Percentiles rank a stretch among this genome's conserved stretches.
phyloP scores from a whole-genome alignment of 2,329 filamentous ascomycete species.

The Cytospora mali region DNA sequence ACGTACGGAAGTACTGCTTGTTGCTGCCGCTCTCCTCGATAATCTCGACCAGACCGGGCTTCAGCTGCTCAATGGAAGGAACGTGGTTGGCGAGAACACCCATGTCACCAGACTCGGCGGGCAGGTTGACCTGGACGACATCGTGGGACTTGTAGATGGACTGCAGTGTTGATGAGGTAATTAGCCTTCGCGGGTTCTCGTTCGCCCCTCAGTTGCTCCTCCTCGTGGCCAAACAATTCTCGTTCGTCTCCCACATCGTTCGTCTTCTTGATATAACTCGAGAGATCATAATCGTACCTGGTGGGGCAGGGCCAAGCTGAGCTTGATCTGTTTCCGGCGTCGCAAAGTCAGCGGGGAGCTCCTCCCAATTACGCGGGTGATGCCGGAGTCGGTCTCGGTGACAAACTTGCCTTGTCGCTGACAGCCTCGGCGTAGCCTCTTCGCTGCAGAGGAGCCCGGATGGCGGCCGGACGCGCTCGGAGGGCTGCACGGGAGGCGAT shows the following conservation, averaged over 20 bases:
- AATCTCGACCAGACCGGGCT: conserved; percentile 92
- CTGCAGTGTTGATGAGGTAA: conserved; percentile 56
- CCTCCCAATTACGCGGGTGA: conserved; percentile 13
- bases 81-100: conserved; percentile 99
- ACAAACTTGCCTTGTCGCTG: conserved; percentile 70
- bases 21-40: conserved; percentile 84
- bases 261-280: neutral
- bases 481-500: conserved; percentile 82
- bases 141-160: conserved; percentile 69
- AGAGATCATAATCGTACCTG: conserved; percentile 71
- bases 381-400: conserved; percentile 21
- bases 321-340: conserved; percentile 73
- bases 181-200: conserved; percentile 43
- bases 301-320: conserved; percentile 96
- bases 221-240: neutral
- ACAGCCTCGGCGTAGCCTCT: conserved; percentile 90
- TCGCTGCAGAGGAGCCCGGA: conserved; percentile 77
- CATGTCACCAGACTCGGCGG: conserved; percentile 98
- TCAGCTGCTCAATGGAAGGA: conserved; percentile 97
- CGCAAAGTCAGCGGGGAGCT: conserved; percentile 24
- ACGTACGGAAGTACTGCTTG: conserved; percentile 99
- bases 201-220: conserved; percentile 5
- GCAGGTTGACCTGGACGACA: conserved; percentile 95
- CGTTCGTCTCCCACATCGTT: too few relatives aligned
- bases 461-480: conserved; percentile 75